A percentile compares a stretch with the other conserved stretches of the same genome.
Conservation (phyloP, 148 eudicot genomes). For the Suaeda aralocaspica region DNA sequence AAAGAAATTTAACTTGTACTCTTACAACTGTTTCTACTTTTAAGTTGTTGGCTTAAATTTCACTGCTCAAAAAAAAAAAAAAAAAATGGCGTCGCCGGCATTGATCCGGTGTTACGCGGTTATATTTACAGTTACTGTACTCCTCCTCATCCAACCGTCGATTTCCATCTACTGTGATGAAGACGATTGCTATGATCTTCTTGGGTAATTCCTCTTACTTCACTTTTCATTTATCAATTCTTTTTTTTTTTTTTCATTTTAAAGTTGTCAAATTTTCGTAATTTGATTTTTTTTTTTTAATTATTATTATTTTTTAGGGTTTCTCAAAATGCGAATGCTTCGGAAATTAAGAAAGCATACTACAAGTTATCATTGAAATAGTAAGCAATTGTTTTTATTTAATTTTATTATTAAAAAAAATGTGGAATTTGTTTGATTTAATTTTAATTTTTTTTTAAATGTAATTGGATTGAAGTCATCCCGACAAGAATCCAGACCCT, state of each 20-base stretch:
- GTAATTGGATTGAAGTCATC: slow-evolving; percentile 44
- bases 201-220: slow-evolving; percentile 74
- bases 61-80: not conserved
- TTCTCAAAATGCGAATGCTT: slow-evolving; percentile 67
- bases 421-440: not conserved
- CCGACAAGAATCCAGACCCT: slow-evolving; percentile 90
- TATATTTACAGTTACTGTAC: slow-evolving; percentile 28
- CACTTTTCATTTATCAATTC: too few relatives aligned
- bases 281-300: not conserved
- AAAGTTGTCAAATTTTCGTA: too few relatives aligned
- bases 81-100: slow-evolving; percentile 50
- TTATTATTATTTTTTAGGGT: slow-evolving; percentile 70
- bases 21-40: not conserved
- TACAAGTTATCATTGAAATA: slow-evolving; percentile 82
- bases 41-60: not conserved
- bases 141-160: slow-evolving; percentile 58
- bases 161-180: slow-evolving; percentile 80
- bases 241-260: slow-evolving; percentile 3
- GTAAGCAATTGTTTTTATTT: slow-evolving; percentile 51
- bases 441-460: slow-evolving; percentile 1
- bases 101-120: slow-evolving; percentile 53
- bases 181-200: slow-evolving; percentile 94
- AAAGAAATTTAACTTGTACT: not conserved
- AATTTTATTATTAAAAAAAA: not conserved
- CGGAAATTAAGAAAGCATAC: slow-evolving; percentile 89